Conservation (phyloP, 1,139 yeast genomes). For the Candida sp. region DNA sequence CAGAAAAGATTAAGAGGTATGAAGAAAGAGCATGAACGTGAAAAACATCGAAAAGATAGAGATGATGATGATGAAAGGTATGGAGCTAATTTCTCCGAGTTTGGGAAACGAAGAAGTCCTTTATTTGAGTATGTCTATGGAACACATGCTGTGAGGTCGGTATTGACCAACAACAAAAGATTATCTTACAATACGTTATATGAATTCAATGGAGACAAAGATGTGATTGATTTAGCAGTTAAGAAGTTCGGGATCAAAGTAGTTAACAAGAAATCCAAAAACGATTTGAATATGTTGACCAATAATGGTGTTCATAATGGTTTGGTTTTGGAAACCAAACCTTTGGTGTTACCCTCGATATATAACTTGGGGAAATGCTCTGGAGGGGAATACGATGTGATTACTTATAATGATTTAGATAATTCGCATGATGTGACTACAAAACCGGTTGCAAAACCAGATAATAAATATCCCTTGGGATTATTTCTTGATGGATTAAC, state of each 20-base stretch:
- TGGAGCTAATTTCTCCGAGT: conserved; percentile 1
- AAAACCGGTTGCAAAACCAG: conserved; percentile 15
- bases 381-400: conserved; percentile 25
- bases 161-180: conserved; percentile 56
- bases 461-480: conserved; percentile 57
- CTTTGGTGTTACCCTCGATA: conserved; percentile 46
- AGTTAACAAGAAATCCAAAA: conserved; percentile 43
- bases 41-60: conserved; percentile 7
- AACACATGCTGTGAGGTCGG: conserved; percentile 71
- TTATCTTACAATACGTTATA: conserved; percentile 49
- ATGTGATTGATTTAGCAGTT: conserved; percentile 45
- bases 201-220: conserved; percentile 36
- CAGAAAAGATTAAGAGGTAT: conserved; percentile 25
- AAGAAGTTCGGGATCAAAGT: conserved; percentile 38
- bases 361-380: conserved; percentile 27
- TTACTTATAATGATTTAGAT: conserved; percentile 15
- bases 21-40: conserved; percentile 12
- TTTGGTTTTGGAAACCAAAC: conserved; percentile 65
- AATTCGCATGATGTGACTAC: conserved; percentile 12
- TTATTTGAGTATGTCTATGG: conserved; percentile 73
- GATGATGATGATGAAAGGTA: conserved; percentile 3
- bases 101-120: conserved; percentile 25
- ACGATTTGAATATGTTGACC: conserved; percentile 58
- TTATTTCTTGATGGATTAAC: conserved; percentile 77
- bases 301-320: conserved; percentile 83